These are phyloP conservation scores for Leccinum insolens DNA, from an alignment of 1,284 basidiomycete genomes.

Conservation along the genomic window DNA sequence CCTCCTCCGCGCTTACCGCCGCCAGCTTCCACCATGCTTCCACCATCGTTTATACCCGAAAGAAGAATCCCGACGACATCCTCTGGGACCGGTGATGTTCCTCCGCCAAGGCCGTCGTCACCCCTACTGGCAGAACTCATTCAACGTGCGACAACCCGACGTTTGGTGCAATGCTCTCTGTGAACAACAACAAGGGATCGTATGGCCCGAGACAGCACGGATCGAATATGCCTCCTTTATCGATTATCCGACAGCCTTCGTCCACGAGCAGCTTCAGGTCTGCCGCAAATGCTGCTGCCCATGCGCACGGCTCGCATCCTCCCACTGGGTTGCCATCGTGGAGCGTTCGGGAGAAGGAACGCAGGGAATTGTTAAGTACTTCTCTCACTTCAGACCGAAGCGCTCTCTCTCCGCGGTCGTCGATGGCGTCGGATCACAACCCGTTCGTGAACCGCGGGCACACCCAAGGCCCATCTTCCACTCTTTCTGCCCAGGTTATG, in stretches of 20 bases:
- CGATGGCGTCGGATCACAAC: conserved; percentile 77
- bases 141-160: conserved; percentile 82
- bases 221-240: conserved; percentile 71
- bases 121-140: conserved; percentile 89
- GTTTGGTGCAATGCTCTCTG: conserved; percentile 63
- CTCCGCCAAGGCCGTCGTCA: conserved; percentile 83
- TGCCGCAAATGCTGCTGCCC: conserved; percentile 57
- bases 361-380: conserved; percentile 59
- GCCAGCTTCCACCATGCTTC: too few relatives aligned
- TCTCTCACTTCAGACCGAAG: conserved; percentile 69
- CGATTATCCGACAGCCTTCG: conserved; percentile 67
- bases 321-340: conserved; percentile 46
- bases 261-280: conserved; percentile 84
- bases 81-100: conserved; percentile 53
- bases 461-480: conserved; percentile 37
- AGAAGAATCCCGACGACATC: conserved; percentile 59
- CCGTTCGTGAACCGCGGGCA: conserved; percentile 43
- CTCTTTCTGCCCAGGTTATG: conserved; percentile 38
- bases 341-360: conserved; percentile 50
- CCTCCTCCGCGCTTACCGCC: too few relatives aligned
- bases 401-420: conserved; percentile 70
- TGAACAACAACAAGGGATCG: conserved; percentile 54
- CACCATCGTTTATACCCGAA: conserved; percentile 46
- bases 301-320: conserved; percentile 47
- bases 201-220: conserved; percentile 58